Percentiles rank a stretch among this genome's conserved stretches.
phyloP scores from a whole-genome alignment of 345 rosid genomes.

The Gossypium herbaceum region DNA sequence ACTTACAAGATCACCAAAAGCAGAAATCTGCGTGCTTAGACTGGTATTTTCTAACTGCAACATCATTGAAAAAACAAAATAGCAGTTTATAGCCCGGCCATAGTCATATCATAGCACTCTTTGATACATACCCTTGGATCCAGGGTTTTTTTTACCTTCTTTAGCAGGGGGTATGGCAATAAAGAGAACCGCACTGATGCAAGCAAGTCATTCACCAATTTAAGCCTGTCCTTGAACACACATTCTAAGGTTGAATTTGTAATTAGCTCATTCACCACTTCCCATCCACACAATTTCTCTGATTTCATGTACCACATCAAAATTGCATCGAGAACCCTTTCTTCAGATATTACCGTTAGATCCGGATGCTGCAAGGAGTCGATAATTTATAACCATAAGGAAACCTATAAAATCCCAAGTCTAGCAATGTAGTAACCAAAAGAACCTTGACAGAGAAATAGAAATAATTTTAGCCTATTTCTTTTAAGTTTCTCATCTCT shows the following conservation, averaged over 20 bases:
- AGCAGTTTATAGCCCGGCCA: slow-evolving; percentile 1
- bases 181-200: slow-evolving; percentile 77
- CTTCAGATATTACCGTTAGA: slow-evolving; percentile 90
- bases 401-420: slow-evolving; percentile 5
- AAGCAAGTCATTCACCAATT: slow-evolving; percentile 47
- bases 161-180: slow-evolving; percentile 55
- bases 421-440: background rate
- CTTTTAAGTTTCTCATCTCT: background rate
- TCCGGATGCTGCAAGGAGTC: slow-evolving; percentile 75
- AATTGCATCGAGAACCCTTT: slow-evolving; percentile 81
- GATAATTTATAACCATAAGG: slow-evolving; percentile 18
- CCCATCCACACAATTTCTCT: slow-evolving; percentile 63
- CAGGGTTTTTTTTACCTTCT: slow-evolving; percentile 48
- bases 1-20: slow-evolving; percentile 65
- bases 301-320: slow-evolving; percentile 86
- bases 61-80: slow-evolving; percentile 16
- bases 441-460: background rate
- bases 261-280: slow-evolving; percentile 53
- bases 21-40: slow-evolving; percentile 41
- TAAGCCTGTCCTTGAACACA: slow-evolving; percentile 64
- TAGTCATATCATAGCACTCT: background rate
- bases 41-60: slow-evolving; percentile 70
- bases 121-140: slow-evolving; percentile 12
- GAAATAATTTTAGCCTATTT: background rate
- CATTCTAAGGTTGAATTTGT: slow-evolving; percentile 34